Evolutionary conservation across 2,329 filamentous ascomycete genomes (phyloP).

Genomic region (Aspergillus uvarum): DNA sequence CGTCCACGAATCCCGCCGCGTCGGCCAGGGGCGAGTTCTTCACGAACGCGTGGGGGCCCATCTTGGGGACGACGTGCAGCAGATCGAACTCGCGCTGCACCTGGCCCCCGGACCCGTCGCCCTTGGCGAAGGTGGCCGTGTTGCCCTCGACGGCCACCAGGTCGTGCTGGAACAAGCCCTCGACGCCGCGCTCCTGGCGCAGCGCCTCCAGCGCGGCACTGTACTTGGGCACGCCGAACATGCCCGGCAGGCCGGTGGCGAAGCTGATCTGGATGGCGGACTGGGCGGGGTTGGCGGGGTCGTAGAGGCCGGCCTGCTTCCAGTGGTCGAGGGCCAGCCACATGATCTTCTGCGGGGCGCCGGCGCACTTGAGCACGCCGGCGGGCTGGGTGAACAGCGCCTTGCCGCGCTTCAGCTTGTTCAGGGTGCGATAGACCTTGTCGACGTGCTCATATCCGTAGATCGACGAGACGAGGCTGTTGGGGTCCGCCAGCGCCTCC

Average conservation of each 20-base stretch:
- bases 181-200: slow-evolving; percentile 55
- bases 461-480: slow-evolving; percentile 55
- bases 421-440: slow-evolving; percentile 53
- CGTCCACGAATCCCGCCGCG: slow-evolving; percentile 58
- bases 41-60: slow-evolving; percentile 57
- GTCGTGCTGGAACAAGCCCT: slow-evolving; percentile 60
- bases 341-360: slow-evolving; percentile 62
- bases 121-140: slow-evolving; percentile 52
- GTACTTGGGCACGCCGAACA: slow-evolving; percentile 64
- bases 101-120: slow-evolving; percentile 42
- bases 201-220: slow-evolving; percentile 54
- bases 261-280: slow-evolving; percentile 56
- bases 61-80: slow-evolving; percentile 59
- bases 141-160: slow-evolving; percentile 55
- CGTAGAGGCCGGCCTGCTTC: slow-evolving; percentile 55
- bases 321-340: slow-evolving; percentile 63
- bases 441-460: slow-evolving; percentile 58
- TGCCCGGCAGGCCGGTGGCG: slow-evolving; percentile 55
- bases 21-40: slow-evolving; percentile 56
- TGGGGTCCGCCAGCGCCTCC: slow-evolving; percentile 53
- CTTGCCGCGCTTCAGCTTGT: slow-evolving; percentile 50
- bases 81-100: slow-evolving; percentile 55
- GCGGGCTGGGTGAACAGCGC: slow-evolving; percentile 62
- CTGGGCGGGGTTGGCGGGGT: slow-evolving; percentile 36
- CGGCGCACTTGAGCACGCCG: slow-evolving; percentile 61